Evolutionary conservation across 2,329 filamentous ascomycete genomes (phyloP).

Genomic region (Arachnomyces sp.): DNA sequence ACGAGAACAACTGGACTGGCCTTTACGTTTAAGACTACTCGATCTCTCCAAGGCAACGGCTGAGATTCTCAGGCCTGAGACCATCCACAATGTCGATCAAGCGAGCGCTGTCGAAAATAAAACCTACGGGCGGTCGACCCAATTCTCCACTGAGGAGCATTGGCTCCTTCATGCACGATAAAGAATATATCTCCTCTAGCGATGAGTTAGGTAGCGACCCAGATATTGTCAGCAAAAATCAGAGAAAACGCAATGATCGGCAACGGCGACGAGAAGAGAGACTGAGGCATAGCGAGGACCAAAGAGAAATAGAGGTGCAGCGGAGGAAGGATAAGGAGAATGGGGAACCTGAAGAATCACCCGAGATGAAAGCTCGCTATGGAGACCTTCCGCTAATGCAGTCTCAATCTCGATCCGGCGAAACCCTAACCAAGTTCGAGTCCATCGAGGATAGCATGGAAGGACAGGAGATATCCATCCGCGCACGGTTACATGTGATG

Average conservation of each 20-base stretch:
- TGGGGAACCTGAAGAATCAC: conserved; percentile 46
- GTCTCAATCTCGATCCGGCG: conserved; percentile 45
- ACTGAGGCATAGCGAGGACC: conserved; percentile 29
- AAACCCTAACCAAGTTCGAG: conserved; percentile 44
- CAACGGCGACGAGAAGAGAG: conserved; percentile 29
- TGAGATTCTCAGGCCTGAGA: conserved; percentile 14
- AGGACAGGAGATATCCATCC: conserved; percentile 58
- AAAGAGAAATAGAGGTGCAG: conserved; percentile 31
- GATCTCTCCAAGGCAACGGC: background rate
- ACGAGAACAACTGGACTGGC: too few relatives aligned
- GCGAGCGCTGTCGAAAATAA: conserved; percentile 36
- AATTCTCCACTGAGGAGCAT: conserved; percentile 35
- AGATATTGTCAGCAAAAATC: conserved; percentile 38
- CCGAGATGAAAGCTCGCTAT: conserved; percentile 51
- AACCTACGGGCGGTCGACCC: conserved; percentile 19
- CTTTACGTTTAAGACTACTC: too few relatives aligned
- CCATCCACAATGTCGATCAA: conserved; percentile 41
- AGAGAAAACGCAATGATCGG: conserved; percentile 36
- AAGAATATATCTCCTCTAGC: conserved; percentile 35
- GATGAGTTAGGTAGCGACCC: conserved; percentile 35
- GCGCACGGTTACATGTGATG: conserved; percentile 68
- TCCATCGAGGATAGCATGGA: conserved; percentile 46
- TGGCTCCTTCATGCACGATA: conserved; percentile 33
- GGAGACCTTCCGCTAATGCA: conserved; percentile 52
- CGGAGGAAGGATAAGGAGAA: conserved; percentile 34